A percentile compares a stretch with the other conserved stretches of the same genome.
phyloP scores from a whole-genome alignment of 352 stramenopile species.

The Blastocystis sp. region DNA sequence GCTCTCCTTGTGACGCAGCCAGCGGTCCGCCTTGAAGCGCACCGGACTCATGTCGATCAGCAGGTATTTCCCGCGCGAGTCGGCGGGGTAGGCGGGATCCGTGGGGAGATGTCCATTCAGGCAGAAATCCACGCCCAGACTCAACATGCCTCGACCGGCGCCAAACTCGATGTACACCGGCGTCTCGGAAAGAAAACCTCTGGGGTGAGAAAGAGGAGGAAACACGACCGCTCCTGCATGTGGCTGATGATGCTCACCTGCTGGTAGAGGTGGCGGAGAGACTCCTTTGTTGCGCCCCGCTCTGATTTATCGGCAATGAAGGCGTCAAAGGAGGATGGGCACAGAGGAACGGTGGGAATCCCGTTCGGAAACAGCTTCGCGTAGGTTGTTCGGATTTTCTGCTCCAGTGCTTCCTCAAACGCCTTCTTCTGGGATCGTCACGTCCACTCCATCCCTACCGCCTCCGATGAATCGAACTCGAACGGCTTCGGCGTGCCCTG shows the following conservation, averaged over 20 bases:
- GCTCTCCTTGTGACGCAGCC: constrained; percentile 42
- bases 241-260: constrained; percentile 54
- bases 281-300: constrained; percentile 28
- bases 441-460: not conserved
- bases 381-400: constrained; percentile 31
- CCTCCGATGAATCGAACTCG: not conserved
- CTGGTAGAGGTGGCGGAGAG: constrained; percentile 41
- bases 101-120: constrained; percentile 1
- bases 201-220: not conserved
- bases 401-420: constrained; percentile 7
- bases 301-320: constrained; percentile 43
- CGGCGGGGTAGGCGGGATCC: not conserved
- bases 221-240: constrained; percentile 24
- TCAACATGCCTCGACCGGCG: constrained; percentile 48
- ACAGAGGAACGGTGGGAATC: not conserved
- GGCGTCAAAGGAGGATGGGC: not conserved
- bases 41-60: constrained; percentile 45
- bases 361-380: not conserved
- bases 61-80: constrained; percentile 24
- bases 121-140: constrained; percentile 30
- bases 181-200: not conserved
- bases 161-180: constrained; percentile 48
- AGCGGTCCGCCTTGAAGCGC: constrained; percentile 54
- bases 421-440: not conserved
- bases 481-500: not conserved